phyloP scores from a whole-genome alignment of 2,329 filamentous ascomycete species.

The Claviceps monticola region DNA sequence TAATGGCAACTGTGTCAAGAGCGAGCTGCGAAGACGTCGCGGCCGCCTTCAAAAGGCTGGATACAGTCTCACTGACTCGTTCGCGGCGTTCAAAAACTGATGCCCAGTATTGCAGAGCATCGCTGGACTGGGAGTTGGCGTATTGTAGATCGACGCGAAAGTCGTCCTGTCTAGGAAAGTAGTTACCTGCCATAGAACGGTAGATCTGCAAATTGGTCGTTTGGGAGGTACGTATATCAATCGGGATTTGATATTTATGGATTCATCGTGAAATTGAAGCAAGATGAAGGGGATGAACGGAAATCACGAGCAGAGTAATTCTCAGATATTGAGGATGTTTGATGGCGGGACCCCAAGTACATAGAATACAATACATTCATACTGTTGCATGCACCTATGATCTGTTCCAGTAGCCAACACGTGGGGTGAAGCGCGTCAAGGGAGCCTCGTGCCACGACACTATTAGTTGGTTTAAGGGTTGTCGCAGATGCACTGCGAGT shows the following conservation, averaged over 20 bases:
- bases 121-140: slow-evolving; percentile 12
- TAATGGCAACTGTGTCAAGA: slow-evolving; percentile 25
- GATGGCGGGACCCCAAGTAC: too few species aligned
- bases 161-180: background rate
- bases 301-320: too few species aligned
- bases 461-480: too few species aligned
- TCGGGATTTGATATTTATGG: background rate
- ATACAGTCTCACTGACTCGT: slow-evolving; percentile 11
- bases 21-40: slow-evolving; percentile 30
- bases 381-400: too few species aligned
- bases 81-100: slow-evolving; percentile 19
- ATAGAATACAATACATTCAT: too few species aligned
- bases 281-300: too few species aligned
- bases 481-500: too few species aligned
- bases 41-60: slow-evolving; percentile 18
- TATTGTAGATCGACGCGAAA: slow-evolving; percentile 8
- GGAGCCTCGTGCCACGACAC: too few species aligned
- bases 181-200: background rate
- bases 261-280: background rate
- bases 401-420: too few species aligned
- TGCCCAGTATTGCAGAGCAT: slow-evolving; percentile 18
- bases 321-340: too few species aligned
- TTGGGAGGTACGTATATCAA: background rate
- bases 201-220: background rate
- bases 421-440: too few species aligned